Base-by-base conservation (phyloP, 2,329 filamentous ascomycete genomes). In the Aspergillus bombycis region DNA sequence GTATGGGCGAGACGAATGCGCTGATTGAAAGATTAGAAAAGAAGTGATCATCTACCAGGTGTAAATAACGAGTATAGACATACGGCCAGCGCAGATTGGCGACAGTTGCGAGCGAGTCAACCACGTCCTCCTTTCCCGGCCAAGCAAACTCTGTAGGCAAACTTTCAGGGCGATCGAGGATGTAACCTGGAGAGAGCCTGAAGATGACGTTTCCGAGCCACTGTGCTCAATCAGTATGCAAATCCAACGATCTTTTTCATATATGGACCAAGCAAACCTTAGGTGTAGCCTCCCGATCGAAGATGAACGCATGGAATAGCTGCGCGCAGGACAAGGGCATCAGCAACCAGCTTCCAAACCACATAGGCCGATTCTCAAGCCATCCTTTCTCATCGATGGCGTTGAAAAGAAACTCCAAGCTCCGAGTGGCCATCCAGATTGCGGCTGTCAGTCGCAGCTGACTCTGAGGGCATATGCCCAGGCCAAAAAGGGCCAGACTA, bases 321-420 rank as follows among this genome's bases (percentile, higher is more conserved):
- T 94, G 91, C 10, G 91, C 91, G 72, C 88, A 89, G 1, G 90
- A 88, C 34, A 94, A 74, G 1, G 91, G 91, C 81, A 93, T 91
- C 70, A 94, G 75, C 81, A 94, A 82, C 91, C 91, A 94, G 75
- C 90, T 93, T 26, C 91, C 91, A 80, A 91, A 91, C 91, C 91
- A 94, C 87, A 88, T 90, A 0, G 94, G 93, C 69, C 89, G 86
- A 69, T 88, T 85, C 71, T 85, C 86, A 64, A 90, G 81, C 71
- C 83, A 88, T 8, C 89, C 89, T 48, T 91, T 88, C 52, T 90
- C 88, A 73, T 97, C 92, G 6, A 92, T 84, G 23, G 89, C 84
- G 76, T 97, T 97, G 84, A 94, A 98, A 5, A 87, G 84, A 69
- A 94, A 95, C 75, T 99, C 94, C 43, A 96, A 81, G 1, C 92